These are phyloP conservation scores for Cornus kousa DNA, from an alignment of 148 eudicot species.

Conservation along the genomic window DNA sequence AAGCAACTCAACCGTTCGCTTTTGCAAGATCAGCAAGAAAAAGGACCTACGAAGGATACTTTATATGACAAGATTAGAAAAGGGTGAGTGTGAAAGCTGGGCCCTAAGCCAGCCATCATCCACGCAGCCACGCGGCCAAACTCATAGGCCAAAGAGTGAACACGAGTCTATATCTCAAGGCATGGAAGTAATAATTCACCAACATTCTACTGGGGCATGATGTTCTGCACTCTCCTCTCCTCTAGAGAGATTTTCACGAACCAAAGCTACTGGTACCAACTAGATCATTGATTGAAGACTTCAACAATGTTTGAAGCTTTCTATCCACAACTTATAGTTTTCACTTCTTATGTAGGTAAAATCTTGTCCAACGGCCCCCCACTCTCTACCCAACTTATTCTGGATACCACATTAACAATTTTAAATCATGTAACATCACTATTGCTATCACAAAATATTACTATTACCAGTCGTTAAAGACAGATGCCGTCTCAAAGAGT, in stretches of 20 bases:
- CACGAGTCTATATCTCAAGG: not conserved
- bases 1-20: not conserved
- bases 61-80: no score
- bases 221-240: not conserved
- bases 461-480: not conserved
- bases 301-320: not conserved
- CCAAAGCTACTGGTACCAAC: not conserved
- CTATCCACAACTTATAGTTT: not conserved
- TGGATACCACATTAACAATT: slow-evolving; percentile 4
- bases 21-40: no score
- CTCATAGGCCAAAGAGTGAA: not conserved
- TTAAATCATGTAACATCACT: not conserved
- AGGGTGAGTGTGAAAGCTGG: slow-evolving; percentile 10
- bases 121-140: not conserved
- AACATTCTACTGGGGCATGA: not conserved
- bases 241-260: slow-evolving; percentile 1
- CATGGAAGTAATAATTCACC: not conserved
- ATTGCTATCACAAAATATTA: not conserved
- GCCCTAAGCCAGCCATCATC: slow-evolving; percentile 19
- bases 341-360: not conserved
- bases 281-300: not conserved
- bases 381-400: slow-evolving; percentile 14
- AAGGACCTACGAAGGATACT: not conserved
- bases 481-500: slow-evolving; percentile 20
- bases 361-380: not conserved